A percentile compares a stretch with the other conserved stretches of the same genome.
Conservation (phyloP, 768 basidiomycete genomes). For the Thelephora ganbajun region DNA sequence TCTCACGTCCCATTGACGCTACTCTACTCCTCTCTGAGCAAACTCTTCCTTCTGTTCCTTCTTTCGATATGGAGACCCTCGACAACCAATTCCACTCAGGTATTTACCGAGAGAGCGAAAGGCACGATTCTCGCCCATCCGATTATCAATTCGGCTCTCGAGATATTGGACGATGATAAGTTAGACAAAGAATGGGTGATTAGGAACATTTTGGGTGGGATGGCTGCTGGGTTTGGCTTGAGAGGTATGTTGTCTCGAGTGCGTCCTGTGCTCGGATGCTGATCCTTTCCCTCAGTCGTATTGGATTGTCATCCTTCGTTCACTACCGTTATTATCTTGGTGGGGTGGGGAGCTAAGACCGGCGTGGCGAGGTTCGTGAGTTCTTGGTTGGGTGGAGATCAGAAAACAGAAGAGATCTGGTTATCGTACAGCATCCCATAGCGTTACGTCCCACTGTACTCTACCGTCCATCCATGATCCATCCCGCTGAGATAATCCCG, state of each 20-base stretch:
- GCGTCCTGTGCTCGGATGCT: background rate
- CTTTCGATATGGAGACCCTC: constrained; percentile 69
- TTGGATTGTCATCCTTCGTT: constrained; percentile 60
- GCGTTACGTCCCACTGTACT: background rate
- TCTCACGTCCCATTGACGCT: constrained; percentile 68
- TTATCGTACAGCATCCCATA: constrained; percentile 71
- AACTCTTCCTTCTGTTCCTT: constrained; percentile 70
- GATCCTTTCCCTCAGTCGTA: constrained; percentile 38
- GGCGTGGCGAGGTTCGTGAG: constrained; percentile 45
- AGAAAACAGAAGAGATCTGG: constrained; percentile 53
- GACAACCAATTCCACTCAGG: background rate
- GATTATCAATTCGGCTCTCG: constrained; percentile 27
- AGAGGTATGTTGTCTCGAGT: constrained; percentile 36
- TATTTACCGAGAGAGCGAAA: constrained; percentile 12
- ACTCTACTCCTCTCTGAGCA: constrained; percentile 74
- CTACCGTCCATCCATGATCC: background rate
- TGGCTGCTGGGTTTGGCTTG: constrained; percentile 78
- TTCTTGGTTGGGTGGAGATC: constrained; percentile 47
- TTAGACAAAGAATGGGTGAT: constrained; percentile 77
- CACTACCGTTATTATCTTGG: constrained; percentile 60
- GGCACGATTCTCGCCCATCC: constrained; percentile 17
- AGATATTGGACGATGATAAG: constrained; percentile 55
- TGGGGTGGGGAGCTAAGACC: constrained; percentile 64
- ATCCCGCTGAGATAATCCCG: too few relatives aligned
- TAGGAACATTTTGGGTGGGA: constrained; percentile 70